phyloP scores from a whole-genome alignment of 2,329 filamentous ascomycete genomes.

The Apiospora arundinis region DNA sequence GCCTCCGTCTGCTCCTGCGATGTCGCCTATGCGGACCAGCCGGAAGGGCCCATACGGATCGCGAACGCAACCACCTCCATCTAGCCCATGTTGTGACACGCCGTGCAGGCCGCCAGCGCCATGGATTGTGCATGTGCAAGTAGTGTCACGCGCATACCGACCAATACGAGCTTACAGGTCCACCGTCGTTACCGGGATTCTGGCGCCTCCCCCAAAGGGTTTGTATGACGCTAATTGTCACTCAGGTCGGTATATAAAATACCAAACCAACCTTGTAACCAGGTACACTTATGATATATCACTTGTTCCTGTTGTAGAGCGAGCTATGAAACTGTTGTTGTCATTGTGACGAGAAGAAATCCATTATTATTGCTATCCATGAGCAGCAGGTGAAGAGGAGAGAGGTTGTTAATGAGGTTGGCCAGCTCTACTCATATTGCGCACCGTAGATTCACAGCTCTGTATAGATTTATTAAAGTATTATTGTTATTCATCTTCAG shows the following conservation, averaged over 20 bases:
- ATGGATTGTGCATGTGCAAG: slow-evolving; percentile 6
- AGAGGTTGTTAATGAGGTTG: not conserved
- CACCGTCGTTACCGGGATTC: slow-evolving; percentile 14
- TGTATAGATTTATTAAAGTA: not conserved
- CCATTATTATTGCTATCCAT: not conserved
- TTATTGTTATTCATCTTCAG: not conserved
- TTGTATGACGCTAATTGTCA: not conserved
- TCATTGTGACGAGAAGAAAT: not conserved
- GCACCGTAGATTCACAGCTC: not conserved
- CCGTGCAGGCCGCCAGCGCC: slow-evolving; percentile 4
- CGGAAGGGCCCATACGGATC: slow-evolving; percentile 9
- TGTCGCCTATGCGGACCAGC: slow-evolving; percentile 2
- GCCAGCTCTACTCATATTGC: not conserved
- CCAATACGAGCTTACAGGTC: slow-evolving; percentile 15
- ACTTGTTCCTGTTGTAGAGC: not conserved
- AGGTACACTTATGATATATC: not conserved
- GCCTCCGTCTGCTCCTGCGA: not conserved
- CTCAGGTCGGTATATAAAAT: not conserved
- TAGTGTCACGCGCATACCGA: slow-evolving; percentile 12
- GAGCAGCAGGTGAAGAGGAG: not conserved
- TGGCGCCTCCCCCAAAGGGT: not conserved
- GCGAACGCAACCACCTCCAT: slow-evolving; percentile 9
- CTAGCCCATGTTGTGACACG: slow-evolving; percentile 7
- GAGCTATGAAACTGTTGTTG: not conserved
- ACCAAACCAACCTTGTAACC: not conserved